These are phyloP conservation scores for Phytomonas sp. DNA, from an alignment of 208 protist genomes.

Conservation along the genomic window DNA sequence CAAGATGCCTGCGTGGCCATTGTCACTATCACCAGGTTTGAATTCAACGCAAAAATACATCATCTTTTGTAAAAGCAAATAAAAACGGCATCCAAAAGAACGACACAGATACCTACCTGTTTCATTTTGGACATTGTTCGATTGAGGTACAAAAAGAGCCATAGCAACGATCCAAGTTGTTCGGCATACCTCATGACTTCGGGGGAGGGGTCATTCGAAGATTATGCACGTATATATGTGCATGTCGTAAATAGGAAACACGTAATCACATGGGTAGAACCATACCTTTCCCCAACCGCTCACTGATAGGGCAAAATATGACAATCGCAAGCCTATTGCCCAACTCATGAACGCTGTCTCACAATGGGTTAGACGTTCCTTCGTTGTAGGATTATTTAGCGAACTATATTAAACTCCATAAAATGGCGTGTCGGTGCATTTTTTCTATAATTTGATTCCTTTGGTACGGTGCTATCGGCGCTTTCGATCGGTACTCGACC, in stretches of 20 bases:
- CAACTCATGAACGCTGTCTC: no score
- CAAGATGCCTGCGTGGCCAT: background rate
- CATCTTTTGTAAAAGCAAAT: background rate
- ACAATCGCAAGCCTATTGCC: no score
- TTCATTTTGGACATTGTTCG: background rate
- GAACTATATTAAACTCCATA: background rate
- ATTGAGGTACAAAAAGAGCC: background rate
- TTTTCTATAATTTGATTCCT: background rate
- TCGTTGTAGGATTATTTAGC: background rate
- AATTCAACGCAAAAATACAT: background rate
- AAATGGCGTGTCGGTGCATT: background rate
- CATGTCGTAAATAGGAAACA: background rate
- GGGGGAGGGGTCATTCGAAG: background rate
- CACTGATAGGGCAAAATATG: no score
- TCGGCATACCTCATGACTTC: background rate
- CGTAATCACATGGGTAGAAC: background rate
- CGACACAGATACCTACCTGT: background rate
- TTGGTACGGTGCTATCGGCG: background rate
- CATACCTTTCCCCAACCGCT: background rate
- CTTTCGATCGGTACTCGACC: background rate
- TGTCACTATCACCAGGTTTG: background rate
- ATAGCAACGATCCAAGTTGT: background rate
- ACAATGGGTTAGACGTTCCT: no score
- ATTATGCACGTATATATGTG: background rate
- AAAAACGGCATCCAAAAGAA: background rate